Evolutionary conservation across 2,329 filamentous ascomycete species (phyloP), one percentile per base, ranked within the genome.

Genomic region (Penicillium vulpinum): DNA sequence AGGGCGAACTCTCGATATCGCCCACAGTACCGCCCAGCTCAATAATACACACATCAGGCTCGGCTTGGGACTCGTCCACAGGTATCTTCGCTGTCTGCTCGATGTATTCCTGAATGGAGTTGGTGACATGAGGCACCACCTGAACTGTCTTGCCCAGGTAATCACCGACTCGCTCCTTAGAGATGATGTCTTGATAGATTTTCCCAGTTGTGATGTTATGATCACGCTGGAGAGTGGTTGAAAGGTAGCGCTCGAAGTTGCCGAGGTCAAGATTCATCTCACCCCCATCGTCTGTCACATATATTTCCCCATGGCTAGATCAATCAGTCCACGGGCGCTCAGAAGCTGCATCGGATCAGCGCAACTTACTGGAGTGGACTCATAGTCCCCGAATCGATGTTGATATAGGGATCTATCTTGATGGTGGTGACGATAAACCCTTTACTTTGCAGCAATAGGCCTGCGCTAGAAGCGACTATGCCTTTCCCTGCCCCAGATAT

Each of bases 161-260:
- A 72, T 94, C 88, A 54, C 86, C 87, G 60, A 78, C 77, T 62
- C 87, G 80, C 76, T 89, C 86, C 60, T 85, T 86, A 69, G 92
- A 85, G 67, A 96, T 92, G 52, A 97, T 92, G 68, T 89, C 86
- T 70, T 91, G 83, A 78, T 97, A 97, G 66, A 97, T 91, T 80
- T 97, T 97, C 71, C 94, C 94, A 6, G 93, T 96, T 4, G 94
- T 99, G 76, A 99, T 96, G 77, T 97, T 97, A 80, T 93, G 91
- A 67, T 96, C 92, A 60, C 88, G 83, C 9, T 86, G 91, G 59
- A 97, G 82, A 54, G 88, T 90, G 63, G 93, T 88, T 69, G 88
- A 88, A 53, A 96, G 86, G 72, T 96, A 96, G 41, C 88, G 83
- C 73, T 90, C 88, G 76, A 90, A 90, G 75, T 90, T 90, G 62